Evolutionary conservation across 2,329 filamentous ascomycete species (phyloP).

Genomic region (Pezicula rhizophila): DNA sequence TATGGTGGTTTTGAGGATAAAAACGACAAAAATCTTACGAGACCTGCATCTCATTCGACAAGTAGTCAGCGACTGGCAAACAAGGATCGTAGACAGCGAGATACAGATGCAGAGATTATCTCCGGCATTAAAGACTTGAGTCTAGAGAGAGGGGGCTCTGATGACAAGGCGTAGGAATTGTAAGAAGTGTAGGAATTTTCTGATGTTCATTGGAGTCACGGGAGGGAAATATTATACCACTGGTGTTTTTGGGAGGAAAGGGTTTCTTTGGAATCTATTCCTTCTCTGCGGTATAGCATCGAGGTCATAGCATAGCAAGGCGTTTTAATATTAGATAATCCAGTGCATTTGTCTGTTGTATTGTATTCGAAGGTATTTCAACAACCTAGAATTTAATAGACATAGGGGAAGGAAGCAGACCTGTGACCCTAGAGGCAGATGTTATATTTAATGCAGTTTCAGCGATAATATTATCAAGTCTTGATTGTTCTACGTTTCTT

Average conservation of each 20-base stretch:
- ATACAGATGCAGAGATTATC: constrained; percentile 50
- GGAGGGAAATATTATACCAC: neutral
- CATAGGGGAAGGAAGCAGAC: too few species aligned
- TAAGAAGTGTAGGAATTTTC: neutral
- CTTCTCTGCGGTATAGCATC: neutral
- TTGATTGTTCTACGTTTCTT: too few species aligned
- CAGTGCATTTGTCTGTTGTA: too few species aligned
- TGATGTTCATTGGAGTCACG: neutral
- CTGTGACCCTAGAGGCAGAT: too few species aligned
- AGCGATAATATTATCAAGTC: too few species aligned
- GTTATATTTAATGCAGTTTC: too few species aligned
- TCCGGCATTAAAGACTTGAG: constrained; percentile 51
- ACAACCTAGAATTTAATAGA: too few species aligned
- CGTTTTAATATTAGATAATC: neutral
- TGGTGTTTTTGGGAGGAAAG: neutral
- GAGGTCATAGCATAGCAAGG: neutral
- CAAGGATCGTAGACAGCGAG: constrained; percentile 29
- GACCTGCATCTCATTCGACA: constrained; percentile 1
- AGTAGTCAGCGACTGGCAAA: neutral
- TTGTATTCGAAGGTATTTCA: too few species aligned
- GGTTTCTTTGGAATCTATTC: neutral
- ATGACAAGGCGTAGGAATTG: constrained; percentile 13
- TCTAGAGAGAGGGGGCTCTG: constrained; percentile 32
- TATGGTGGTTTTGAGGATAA: constrained; percentile 4
- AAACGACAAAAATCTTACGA: constrained; percentile 10